Conservation (phyloP, 352 stramenopile genomes). For the Globisporangium orthogonon region DNA sequence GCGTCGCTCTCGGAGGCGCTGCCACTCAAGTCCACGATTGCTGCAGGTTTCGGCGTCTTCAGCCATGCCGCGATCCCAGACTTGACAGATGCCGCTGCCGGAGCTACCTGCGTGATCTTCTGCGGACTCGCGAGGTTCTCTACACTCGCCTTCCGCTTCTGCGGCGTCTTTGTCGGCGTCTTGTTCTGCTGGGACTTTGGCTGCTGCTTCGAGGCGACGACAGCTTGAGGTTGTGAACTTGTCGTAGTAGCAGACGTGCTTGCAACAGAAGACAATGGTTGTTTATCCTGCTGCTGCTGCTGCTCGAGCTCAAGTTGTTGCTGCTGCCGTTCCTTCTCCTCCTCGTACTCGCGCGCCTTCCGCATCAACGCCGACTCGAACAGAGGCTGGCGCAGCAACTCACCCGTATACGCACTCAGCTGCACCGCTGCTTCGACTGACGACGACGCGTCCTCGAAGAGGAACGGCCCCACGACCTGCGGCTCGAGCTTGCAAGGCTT, state of each 20-base stretch:
- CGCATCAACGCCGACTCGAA: conserved; percentile 48
- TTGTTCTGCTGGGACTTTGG: not conserved
- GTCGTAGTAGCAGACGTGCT: not conserved
- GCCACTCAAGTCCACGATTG: conserved; percentile 9
- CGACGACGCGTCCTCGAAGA: conserved; percentile 15
- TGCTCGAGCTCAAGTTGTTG: conserved; percentile 8
- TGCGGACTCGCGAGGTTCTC: conserved; percentile 10
- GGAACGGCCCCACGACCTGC: conserved; percentile 46
- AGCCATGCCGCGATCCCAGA: conserved; percentile 15
- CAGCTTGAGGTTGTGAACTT: not conserved
- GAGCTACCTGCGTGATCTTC: not conserved
- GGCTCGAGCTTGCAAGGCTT: conserved; percentile 68
- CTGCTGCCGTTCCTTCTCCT: conserved; percentile 29
- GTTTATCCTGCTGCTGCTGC: conserved; percentile 18
- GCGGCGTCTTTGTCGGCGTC: conserved; percentile 9
- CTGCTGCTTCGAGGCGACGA: not conserved
- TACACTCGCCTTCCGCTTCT: conserved; percentile 12
- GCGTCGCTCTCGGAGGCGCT: not conserved
- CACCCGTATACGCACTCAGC: conserved; percentile 15
- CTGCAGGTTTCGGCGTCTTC: conserved; percentile 11
- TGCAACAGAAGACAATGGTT: not conserved
- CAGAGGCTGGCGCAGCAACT: conserved; percentile 24
- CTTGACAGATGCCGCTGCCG: conserved; percentile 4
- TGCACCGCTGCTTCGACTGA: conserved; percentile 4
- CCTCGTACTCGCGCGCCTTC: conserved; percentile 37